Conservation (phyloP, 192 early-diverging fungal genomes). For the Linnemannia zychae region DNA sequence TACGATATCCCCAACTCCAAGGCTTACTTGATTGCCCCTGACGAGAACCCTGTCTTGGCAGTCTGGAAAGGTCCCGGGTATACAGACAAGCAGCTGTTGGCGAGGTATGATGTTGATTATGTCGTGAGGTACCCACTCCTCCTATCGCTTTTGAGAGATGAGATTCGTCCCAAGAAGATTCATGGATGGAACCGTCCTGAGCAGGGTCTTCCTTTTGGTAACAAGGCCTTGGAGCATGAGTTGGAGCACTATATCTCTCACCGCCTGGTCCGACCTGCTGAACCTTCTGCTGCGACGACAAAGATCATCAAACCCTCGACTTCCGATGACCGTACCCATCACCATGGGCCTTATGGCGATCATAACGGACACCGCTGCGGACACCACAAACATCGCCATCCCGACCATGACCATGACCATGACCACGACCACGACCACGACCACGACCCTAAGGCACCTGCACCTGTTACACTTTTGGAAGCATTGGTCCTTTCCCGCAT, state of each 20-base stretch:
- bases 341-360: conserved; percentile 47
- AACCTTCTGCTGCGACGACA: background rate
- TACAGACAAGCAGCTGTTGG: conserved; percentile 65
- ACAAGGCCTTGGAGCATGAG: conserved; percentile 44
- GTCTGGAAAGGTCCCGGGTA: conserved; percentile 87
- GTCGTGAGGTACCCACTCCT: conserved; percentile 71
- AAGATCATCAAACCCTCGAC: background rate
- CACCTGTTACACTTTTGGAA: conserved; percentile 58
- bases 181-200: conserved; percentile 60
- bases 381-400: conserved; percentile 17
- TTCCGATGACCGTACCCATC: conserved; percentile 23
- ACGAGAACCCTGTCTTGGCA: conserved; percentile 72
- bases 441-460: conserved; percentile 30
- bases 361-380: conserved; percentile 39
- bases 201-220: conserved; percentile 34
- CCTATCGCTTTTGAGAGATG: conserved; percentile 60
- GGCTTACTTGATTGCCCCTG: conserved; percentile 78
- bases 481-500: conserved; percentile 85
- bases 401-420: background rate
- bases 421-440: conserved; percentile 15
- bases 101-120: conserved; percentile 77
- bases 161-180: conserved; percentile 58
- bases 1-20: conserved; percentile 74
- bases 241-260: conserved; percentile 41
- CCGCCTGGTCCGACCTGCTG: conserved; percentile 18